A percentile compares a stretch with the other conserved stretches of the same genome.
These are phyloP conservation scores for Daldinia concentrica DNA, from an alignment of 495 filamentous ascomycete species.

Conservation along the genomic window DNA sequence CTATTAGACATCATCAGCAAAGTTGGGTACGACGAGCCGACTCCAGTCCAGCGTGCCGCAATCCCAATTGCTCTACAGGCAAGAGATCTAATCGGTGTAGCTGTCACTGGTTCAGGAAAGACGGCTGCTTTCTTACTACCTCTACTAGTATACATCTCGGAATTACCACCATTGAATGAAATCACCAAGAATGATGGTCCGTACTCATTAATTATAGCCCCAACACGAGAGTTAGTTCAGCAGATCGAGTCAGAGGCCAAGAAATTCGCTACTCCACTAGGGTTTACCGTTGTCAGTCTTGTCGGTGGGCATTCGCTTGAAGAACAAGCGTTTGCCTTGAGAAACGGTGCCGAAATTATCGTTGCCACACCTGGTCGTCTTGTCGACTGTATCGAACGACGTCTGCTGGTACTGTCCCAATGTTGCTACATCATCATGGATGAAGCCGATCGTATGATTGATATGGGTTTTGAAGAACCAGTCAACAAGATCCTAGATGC, in stretches of 20 bases:
- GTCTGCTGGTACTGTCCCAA: constrained; percentile 89
- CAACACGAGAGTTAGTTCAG: constrained; percentile 97
- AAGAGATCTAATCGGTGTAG: constrained; percentile 95
- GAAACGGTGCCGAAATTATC: constrained; percentile 98
- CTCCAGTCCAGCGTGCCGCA: constrained; percentile 89
- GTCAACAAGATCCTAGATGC: constrained; percentile 99
- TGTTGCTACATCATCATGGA: constrained; percentile 98
- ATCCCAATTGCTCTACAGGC: constrained; percentile 96
- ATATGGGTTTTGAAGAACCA: constrained; percentile 96
- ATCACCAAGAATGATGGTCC: constrained; percentile 94
- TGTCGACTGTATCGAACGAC: constrained; percentile 94
- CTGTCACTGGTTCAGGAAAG: constrained; percentile 98
- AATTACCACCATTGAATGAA: constrained; percentile 85
- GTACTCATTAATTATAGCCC: constrained; percentile 94
- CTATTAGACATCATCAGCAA: constrained; percentile 83
- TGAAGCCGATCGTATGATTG: constrained; percentile 99
- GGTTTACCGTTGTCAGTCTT: constrained; percentile 95
- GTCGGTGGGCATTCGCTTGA: constrained; percentile 96
- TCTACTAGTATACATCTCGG: constrained; percentile 94
- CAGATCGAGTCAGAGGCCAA: constrained; percentile 96
- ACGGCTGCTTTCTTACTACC: constrained; percentile 96
- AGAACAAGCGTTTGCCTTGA: constrained; percentile 90
- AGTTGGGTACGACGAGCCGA: constrained; percentile 94
- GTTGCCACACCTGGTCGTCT: constrained; percentile 98
- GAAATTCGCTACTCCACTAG: constrained; percentile 91